Base-by-base conservation (phyloP, 495 filamentous ascomycete species). In the Aspergillus sclerotiicarbonarius region DNA sequence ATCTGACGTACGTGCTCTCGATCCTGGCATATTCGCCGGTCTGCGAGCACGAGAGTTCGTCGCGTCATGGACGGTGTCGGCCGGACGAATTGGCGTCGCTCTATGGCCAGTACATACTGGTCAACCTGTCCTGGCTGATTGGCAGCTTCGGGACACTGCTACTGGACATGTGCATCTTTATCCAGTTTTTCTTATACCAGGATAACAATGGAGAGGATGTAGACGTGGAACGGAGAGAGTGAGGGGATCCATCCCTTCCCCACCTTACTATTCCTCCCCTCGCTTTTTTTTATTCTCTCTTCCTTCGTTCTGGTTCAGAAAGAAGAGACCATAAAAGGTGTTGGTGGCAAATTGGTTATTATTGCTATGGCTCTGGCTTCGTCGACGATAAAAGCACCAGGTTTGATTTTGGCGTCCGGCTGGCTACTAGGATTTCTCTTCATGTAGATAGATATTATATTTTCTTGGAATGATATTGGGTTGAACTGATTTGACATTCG, bases 1-100 rank as follows among this genome's bases (percentile, higher is more conserved):
- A 98, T 65, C 62, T 93, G 54, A 96, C 93, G 0, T 98, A 95
- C 65, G 91, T 97, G 6, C 67, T 96, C 16, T 89, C 84, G n/a
- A 98, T 98, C 41, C 74, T 98, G 46, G 92, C 90, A 7, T 96
- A 89, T 65, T 88, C 90, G 18, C 88, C 93, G 5, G 70, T 75
- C 33, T 86, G 84, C 62, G 58, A 51, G 6, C 57, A 62, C 19
- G 25, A 25, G 25, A 53, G 31, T 6, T 41, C 69, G 13, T 41
- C 37, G 13, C 37, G 37, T n/a, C 47, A 50, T n/a, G 31, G 47
- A 32, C 59, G 71, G 10, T 88, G 87, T 68, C 58, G 58, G 21
- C 67, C 71, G 4, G 85, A 85, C 5, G 86, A 91, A 63, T 78
- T 78, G 0, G 35, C 65, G 18, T 64, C 64, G 6, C 67, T 90